Evolutionary conservation across 768 basidiomycete genomes (phyloP).

Genomic region (Podaxis sp.): DNA sequence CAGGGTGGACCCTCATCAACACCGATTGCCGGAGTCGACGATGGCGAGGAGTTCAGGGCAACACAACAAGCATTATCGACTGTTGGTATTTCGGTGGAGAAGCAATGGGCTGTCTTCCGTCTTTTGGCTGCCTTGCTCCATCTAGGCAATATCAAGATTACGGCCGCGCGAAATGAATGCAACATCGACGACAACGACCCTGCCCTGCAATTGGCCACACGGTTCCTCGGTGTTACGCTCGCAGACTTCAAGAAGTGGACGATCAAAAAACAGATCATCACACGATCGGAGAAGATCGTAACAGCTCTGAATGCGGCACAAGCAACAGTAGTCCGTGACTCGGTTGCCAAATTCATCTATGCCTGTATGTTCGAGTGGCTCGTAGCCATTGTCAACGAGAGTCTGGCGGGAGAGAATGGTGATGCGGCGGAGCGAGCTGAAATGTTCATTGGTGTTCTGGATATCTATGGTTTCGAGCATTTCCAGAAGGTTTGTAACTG

Average conservation of each 20-base stretch:
- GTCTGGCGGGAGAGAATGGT: constrained; percentile 91
- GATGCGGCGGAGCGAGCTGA: constrained; percentile 88
- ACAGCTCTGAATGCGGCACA: constrained; percentile 83
- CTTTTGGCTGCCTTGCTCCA: constrained; percentile 91
- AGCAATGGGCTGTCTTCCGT: constrained; percentile 97
- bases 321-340: constrained; percentile 92
- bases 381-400: constrained; percentile 96
- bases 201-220: constrained; percentile 76
- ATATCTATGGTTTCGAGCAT: constrained; percentile 97
- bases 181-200: constrained; percentile 81
- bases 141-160: constrained; percentile 96
- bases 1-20: constrained; percentile 90
- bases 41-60: constrained; percentile 89
- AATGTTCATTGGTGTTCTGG: constrained; percentile 99
- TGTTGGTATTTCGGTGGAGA: constrained; percentile 96
- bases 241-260: constrained; percentile 99
- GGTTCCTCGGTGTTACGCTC: constrained; percentile 86
- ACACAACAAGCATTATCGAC: constrained; percentile 96
- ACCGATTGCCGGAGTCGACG: constrained; percentile 91
- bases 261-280: constrained; percentile 94
- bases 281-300: constrained; percentile 94
- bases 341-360: constrained; percentile 98
- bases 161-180: constrained; percentile 78
- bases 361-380: constrained; percentile 99
- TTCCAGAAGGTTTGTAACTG: constrained; percentile 78